Evolutionary conservation across 176 grass and related monocot species (phyloP), one percentile per base, ranked within the genome.

Genomic region (Hordeum marinum): DNA sequence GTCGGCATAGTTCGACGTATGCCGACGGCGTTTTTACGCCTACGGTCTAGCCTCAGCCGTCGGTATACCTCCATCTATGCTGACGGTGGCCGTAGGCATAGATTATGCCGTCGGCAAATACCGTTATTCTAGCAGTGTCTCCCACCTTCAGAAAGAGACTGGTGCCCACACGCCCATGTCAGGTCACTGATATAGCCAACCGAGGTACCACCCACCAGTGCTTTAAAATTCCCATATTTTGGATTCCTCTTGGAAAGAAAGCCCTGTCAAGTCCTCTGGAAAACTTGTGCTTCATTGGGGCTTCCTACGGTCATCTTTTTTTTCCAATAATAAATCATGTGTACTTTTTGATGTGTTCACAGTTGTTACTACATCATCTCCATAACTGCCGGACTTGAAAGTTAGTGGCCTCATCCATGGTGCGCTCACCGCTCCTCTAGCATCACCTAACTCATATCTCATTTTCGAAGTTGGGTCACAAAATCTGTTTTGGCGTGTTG

Each of bases 291-390:
- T 87, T 90, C 21, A 46, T 46, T 8, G 88, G 88, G 18, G 78
- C 60, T 76, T 87, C 85, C 50, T 76, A 68, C 40, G 91, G 88
- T 15, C 78, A 87, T 36, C 81, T 90, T 72, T 90, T 63, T 87
- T 77, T 20, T 24, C 18, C 18, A 1, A 4, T 14, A 21, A 68
- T 4, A 36, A 20, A 36, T 36, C 64, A 21, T 36, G 12, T 32
- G 5, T 32, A 13, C 0, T 67, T 36, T 35, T 67, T 67, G 13
- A 65, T 65, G 13, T 65, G 63, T 34, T 65, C 0, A 65, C 13
- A 65, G 1, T 14, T 1, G 63, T 17, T 0, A 34, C 26, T 34
- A 29, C 15, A 27, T 65, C 31, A 8, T 20, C 64, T 35, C 64
- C 64, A 20, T 14, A 67, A 35, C 64, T 34, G 3, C 64, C 31